Evolutionary conservation across 257 asterid species (phyloP).

Genomic region (Misopates orontium): DNA sequence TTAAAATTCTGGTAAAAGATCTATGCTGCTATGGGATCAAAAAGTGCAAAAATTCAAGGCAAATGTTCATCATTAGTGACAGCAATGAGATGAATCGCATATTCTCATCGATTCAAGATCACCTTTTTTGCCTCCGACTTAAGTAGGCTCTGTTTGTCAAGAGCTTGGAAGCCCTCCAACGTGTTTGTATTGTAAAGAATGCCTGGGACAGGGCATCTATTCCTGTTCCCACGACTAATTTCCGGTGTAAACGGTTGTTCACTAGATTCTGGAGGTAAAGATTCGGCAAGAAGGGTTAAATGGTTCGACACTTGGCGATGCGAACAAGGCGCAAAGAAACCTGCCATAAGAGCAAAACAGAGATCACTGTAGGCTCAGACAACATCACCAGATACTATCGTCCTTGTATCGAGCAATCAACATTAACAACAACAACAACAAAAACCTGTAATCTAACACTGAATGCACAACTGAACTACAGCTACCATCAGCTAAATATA

Average conservation of each 20-base stretch:
- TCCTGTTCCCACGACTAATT: conserved; percentile 71
- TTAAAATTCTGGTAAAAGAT: conserved; percentile 10
- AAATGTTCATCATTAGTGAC: too few species aligned
- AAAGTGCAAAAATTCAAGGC: background rate
- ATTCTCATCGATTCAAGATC: background rate
- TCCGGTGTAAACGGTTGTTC: conserved; percentile 38
- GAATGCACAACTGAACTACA: background rate
- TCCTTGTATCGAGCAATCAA: too few species aligned
- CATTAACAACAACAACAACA: conserved; percentile 1
- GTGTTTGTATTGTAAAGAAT: conserved; percentile 82
- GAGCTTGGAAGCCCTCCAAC: conserved; percentile 70
- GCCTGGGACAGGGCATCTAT: conserved; percentile 87
- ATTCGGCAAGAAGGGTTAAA: conserved; percentile 79
- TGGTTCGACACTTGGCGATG: conserved; percentile 67
- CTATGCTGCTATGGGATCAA: background rate
- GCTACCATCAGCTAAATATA: background rate
- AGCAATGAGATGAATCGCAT: background rate
- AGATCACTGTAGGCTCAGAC: background rate
- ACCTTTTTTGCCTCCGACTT: conserved; percentile 78
- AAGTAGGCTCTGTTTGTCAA: conserved; percentile 71
- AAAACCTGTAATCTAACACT: background rate
- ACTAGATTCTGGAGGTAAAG: conserved; percentile 62
- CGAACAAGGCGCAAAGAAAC: conserved; percentile 89
- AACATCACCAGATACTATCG: too few species aligned
- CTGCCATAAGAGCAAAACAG: conserved; percentile 45